These are phyloP conservation scores for Sphenostylis stenocarpa DNA, from an alignment of 306 rosid genomes.

Conservation along the genomic window DNA sequence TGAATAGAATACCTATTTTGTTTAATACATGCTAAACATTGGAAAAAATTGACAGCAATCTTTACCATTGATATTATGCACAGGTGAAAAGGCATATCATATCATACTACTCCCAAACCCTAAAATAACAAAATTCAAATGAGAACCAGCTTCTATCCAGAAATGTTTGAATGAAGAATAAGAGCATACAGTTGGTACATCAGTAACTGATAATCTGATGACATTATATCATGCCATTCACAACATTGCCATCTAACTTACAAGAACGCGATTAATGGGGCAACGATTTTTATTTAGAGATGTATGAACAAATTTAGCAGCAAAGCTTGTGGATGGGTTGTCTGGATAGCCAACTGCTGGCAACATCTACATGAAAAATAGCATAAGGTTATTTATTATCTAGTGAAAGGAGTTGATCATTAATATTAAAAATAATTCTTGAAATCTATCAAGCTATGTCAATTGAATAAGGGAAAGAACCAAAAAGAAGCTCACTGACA, in stretches of 20 bases:
- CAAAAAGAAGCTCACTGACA: slow-evolving; percentile 49
- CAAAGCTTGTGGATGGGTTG: slow-evolving; percentile 96
- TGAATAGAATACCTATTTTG: not conserved
- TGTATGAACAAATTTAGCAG: slow-evolving; percentile 93
- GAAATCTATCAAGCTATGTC: not conserved
- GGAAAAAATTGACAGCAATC: not conserved
- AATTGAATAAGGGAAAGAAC: slow-evolving; percentile 13
- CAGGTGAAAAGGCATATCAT: not conserved
- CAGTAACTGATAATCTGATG: slow-evolving; percentile 11
- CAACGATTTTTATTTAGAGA: slow-evolving; percentile 93
- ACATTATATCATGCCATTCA: not conserved
- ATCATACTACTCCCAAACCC: slow-evolving; percentile 12
- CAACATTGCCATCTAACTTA: slow-evolving; percentile 48
- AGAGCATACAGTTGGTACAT: slow-evolving; percentile 13
- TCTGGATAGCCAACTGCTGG: slow-evolving; percentile 88
- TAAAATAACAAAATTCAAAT: slow-evolving; percentile 6
- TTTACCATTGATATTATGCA: slow-evolving; percentile 6
- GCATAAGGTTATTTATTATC: slow-evolving; percentile 18
- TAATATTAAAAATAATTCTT: not conserved
- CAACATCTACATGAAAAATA: slow-evolving; percentile 66
- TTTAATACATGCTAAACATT: not conserved
- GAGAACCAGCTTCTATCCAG: not conserved
- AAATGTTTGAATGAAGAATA: slow-evolving; percentile 17
- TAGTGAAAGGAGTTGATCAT: slow-evolving; percentile 1
- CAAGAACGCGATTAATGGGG: slow-evolving; percentile 90